Base-by-base conservation (phyloP, 2,329 filamentous ascomycete genomes). In the Davidsoniella virescens region DNA sequence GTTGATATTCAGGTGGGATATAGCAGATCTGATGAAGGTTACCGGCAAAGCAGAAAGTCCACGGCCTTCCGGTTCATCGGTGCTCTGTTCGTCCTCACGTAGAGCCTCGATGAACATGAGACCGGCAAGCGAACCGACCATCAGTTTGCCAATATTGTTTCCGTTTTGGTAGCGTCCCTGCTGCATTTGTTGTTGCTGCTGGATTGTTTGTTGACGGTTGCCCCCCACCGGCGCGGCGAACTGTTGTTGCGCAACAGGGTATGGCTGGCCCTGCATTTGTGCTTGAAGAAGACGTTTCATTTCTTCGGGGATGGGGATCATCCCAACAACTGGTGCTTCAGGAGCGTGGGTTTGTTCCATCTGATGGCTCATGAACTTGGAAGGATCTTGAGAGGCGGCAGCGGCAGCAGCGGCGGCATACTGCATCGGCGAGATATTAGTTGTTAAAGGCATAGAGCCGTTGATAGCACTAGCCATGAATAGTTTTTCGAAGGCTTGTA, bases 91-190 rank as follows among this genome's bases (percentile, higher is more conserved):
- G 57, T 80, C 67, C 61, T 83, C 75, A 36, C 73, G 72, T 50
- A 88, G 71, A 1, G 86, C 87, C 65, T 95, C 87, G 57, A 94
- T 67, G 33, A 95, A 74, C 88, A 96, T 94, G 16, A 96, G 70
- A 12, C 87, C 87, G 20, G 88, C 90, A 53, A 96, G 74, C 16
- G 88, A 90, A 40, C 90, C 90, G 4, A 95, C 80, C 85, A 95
- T 92, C 56, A 95, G 72, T 66, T 93, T 94, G 47, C 76, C 76
- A 52, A 76, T 72, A 54, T 78, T 80, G 1, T 64, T 68, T 16
- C 41, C 48, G 53, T 69, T 71, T 47, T 68, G 69, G 75, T 76
- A 81, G 36, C 70, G 65, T 50, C 66, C 67, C 53, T 69, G 66
- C 55, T 74, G 71, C 56, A 69, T 68, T 25, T 53, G 42, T 26